A percentile compares a stretch with the other conserved stretches of the same genome.
These are phyloP conservation scores for Apophysomyces trapeziformis DNA, from an alignment of 371 early-diverging fungal genomes.

Conservation along the genomic window DNA sequence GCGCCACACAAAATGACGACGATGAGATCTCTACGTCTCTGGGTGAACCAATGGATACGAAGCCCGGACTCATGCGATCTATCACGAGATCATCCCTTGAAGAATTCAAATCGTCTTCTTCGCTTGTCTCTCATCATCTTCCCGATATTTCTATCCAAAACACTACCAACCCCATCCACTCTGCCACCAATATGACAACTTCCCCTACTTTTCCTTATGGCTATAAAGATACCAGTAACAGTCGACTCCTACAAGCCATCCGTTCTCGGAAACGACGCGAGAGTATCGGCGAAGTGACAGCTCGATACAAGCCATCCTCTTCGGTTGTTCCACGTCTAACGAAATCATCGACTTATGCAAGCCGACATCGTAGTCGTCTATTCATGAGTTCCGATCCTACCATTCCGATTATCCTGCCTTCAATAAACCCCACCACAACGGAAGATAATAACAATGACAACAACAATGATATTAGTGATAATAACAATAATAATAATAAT, in stretches of 20 bases:
- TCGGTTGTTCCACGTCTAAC: constrained; percentile 35
- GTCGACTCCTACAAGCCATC: constrained; percentile 23
- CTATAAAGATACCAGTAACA: constrained; percentile 3
- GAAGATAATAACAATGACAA: constrained; percentile 17
- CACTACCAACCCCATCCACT: neutral
- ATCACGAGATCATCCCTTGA: constrained; percentile 5
- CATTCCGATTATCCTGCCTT: neutral
- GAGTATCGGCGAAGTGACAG: constrained; percentile 33
- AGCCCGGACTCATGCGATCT: constrained; percentile 8
- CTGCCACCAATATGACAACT: neutral
- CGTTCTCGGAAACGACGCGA: constrained; percentile 36
- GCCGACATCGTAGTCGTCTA: constrained; percentile 10
- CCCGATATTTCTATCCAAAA: constrained; percentile 6
- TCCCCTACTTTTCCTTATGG: neutral
- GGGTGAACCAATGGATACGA: constrained; percentile 7
- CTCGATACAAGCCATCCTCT: constrained; percentile 22
- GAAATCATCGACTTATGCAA: constrained; percentile 31
- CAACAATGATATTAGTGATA: neutral
- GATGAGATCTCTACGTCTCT: neutral
- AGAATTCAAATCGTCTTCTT: constrained; percentile 1
- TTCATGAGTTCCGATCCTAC: neutral
- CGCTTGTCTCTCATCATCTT: constrained; percentile 11
- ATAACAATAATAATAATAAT: constrained; percentile 3
- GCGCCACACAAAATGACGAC: constrained; percentile 11
- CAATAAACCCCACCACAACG: constrained; percentile 8